Evolutionary conservation across 2,329 filamentous ascomycete species (phyloP).

Genomic region (Atkinsonella texensis): DNA sequence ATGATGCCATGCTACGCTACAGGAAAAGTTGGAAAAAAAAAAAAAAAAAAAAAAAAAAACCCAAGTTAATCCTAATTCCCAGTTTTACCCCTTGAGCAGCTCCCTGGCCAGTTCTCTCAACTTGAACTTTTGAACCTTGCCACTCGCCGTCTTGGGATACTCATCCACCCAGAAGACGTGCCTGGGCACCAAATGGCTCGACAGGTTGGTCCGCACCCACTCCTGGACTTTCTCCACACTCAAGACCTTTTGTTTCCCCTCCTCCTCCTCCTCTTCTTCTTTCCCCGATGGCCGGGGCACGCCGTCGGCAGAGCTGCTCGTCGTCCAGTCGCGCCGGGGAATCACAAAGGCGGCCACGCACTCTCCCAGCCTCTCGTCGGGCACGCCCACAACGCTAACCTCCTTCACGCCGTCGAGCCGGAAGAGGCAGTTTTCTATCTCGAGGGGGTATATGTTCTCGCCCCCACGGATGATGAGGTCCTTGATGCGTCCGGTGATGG

Average conservation of each 20-base stretch:
- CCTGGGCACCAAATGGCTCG: conserved; percentile 71
- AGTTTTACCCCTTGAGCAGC: conserved; percentile 12
- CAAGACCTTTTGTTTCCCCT: conserved; percentile 23
- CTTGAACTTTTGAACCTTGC: conserved; percentile 94
- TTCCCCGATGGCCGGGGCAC: too few relatives aligned
- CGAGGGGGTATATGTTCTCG: conserved; percentile 91
- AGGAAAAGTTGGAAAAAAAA: too few relatives aligned
- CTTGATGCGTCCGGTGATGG: conserved; percentile 85
- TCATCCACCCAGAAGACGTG: conserved; percentile 76
- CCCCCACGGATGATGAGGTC: conserved; percentile 91
- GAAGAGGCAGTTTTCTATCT: conserved; percentile 81
- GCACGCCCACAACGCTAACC: conserved; percentile 71
- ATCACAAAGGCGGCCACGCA: conserved; percentile 76
- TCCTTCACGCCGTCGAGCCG: conserved; percentile 59
- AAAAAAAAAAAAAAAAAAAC: background rate
- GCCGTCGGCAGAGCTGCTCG: conserved; percentile 8
- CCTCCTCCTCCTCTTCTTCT: conserved; percentile 15
- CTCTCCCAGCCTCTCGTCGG: conserved; percentile 76
- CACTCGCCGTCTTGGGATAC: conserved; percentile 92
- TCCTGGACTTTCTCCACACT: conserved; percentile 47
- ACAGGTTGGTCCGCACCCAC: conserved; percentile 62
- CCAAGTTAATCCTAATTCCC: background rate
- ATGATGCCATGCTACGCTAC: too few relatives aligned
- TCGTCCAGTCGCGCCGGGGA: conserved; percentile 20
- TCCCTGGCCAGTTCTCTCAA: conserved; percentile 52